Evolutionary conservation across 768 basidiomycete genomes (phyloP), one percentile per base, ranked within the genome.

Genomic region (Hygrocybe punicea): DNA sequence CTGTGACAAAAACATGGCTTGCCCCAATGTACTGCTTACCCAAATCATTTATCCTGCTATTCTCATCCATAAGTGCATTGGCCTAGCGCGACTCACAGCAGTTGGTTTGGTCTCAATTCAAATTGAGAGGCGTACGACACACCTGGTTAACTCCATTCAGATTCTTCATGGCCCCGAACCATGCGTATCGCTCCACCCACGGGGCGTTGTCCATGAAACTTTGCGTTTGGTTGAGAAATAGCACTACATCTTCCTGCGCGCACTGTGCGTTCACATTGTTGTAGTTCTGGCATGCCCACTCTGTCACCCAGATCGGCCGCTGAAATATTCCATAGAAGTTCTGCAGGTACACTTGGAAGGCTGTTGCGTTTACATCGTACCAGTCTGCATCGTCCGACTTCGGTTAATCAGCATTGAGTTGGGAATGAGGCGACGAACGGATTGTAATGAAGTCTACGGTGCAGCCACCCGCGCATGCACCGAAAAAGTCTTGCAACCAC

Each of bases 131-230:
- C 36, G 66, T 36, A 23, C 4, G 11, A 63, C 67, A 33, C 53
- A 81, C 81, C 62, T 65, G 64, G 60, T 83, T 81, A 1, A 84
- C 77, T 17, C 76, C 78, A 40, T 75, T 68, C 59, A 81, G 62
- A 61, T 81, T 68, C 57, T 71, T 70, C 78, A 82, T 78, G 4
- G 81, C 80, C 9, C 84, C 84, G 63, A 81, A 85, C 82, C 82
- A 86, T 8, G 81, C 71, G 64, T 84, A 85, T 4, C 84, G 73
- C 63, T 85, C 83, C 14, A 85, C 78, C 66, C 73, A 85, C 21
- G 69, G 65, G 1, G 78, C 70, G 5, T 61, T 60, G 56, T 85
- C 81, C 81, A 86, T 80, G 69, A 76, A 85, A 1, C 65, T 53
- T 56, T 82, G 79, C 0, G 82, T 83, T 11, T 67, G 65, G 58